These are phyloP conservation scores for Furculomyces boomerangus DNA, from an alignment of 371 early-diverging fungal species.

Conservation along the genomic window DNA sequence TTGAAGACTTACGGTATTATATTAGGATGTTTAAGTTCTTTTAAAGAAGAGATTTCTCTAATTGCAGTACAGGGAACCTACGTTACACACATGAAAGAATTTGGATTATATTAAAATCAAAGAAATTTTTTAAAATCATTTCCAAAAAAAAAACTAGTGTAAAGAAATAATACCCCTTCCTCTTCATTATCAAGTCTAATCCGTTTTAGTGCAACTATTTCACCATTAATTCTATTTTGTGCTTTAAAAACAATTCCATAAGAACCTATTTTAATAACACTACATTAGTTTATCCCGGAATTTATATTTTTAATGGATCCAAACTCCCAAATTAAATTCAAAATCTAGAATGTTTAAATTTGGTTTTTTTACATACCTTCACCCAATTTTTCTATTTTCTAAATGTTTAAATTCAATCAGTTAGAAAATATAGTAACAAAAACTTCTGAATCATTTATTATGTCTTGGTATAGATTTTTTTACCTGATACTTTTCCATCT, in stretches of 20 bases:
- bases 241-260: constrained; percentile 97
- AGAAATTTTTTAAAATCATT: constrained; percentile 6
- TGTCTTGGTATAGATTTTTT: too few species aligned
- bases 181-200: constrained; percentile 92
- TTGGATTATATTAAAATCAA: constrained; percentile 22
- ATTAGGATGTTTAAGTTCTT: constrained; percentile 86
- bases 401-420: constrained; percentile 2
- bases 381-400: constrained; percentile 86
- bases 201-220: constrained; percentile 95
- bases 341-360: not conserved
- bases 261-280: constrained; percentile 30
- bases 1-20: constrained; percentile 25
- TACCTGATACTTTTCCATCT: too few species aligned
- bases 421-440: too few species aligned
- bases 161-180: constrained; percentile 42
- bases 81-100: too few species aligned
- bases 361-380: constrained; percentile 34
- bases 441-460: too few species aligned
- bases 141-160: not conserved
- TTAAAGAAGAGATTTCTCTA: constrained; percentile 95
- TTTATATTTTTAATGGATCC: not conserved
- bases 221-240: constrained; percentile 75
- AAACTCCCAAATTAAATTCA: not conserved
- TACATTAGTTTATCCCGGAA: not conserved
- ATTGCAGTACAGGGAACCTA: constrained; percentile 85